Base-by-base conservation (phyloP, 2,329 filamentous ascomycete species). In the Colletotrichum brevisporum region DNA sequence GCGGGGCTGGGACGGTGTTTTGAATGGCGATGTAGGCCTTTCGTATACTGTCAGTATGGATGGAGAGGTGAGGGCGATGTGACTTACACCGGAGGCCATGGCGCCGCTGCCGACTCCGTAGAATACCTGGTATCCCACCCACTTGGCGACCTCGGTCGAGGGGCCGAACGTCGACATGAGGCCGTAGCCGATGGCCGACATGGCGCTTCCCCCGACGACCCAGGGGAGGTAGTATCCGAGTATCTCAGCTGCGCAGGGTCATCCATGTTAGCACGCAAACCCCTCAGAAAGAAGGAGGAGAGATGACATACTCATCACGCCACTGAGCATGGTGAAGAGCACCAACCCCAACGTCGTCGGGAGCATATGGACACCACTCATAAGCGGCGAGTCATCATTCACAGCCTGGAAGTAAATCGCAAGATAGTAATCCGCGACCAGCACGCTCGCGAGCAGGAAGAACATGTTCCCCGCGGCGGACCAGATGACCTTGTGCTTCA, bases 361-460 rank as follows among this genome's bases (percentile, higher is more conserved):
- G 16, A 81, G 73, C 47, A 75, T 72, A 59, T 74, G 71, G 13
- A 79, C 73, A 31, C 77, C 78, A 15, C 75, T 76, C 65, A 72
- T 72, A 10, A 72, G 36, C 15, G 59, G 59, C 2, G 59, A 47
- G 26, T 62, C 59, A 3, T 55, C 21, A 9, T 80, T 80, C 67
- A 86, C 79, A 27, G 81, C 79, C 75, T 88, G 83, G 77, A 88
- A 86, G 78, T 85, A 87, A 64, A 86, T 80, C 4, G 85, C 84
- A 4, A 86, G 76, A 69, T 84, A 85, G 77, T 83, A 85, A 4
- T 84, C 75, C 2, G 81, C 76, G 1, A 85, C 73, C 69, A 86
- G 84, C 67, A 84, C 82, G 12, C 79, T 76, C 2, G 80, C 78
- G 10, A 82, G 81, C 21, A 86, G 78, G 66, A 83, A 81, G 48